Conservation (phyloP, 2,329 filamentous ascomycete genomes). For the Pseudogymnoascus sp. region DNA sequence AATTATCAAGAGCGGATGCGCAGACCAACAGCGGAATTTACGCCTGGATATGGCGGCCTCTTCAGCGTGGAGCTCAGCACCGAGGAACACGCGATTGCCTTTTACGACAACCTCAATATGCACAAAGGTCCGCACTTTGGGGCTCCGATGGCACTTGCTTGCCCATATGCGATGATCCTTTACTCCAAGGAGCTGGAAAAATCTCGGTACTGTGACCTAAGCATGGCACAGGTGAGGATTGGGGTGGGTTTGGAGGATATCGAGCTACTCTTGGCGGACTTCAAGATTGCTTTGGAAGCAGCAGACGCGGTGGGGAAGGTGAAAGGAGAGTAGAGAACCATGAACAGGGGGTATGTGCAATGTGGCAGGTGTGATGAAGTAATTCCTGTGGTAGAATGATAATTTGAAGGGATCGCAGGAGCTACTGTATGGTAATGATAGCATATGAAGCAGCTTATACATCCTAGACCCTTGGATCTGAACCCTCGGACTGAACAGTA, state of each 20-base stretch:
- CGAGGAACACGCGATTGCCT: slow-evolving; percentile 33
- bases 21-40: slow-evolving; percentile 34
- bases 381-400: neutral
- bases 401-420: neutral
- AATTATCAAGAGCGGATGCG: slow-evolving; percentile 25
- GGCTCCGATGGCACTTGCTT: slow-evolving; percentile 40
- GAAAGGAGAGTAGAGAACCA: neutral
- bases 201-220: slow-evolving; percentile 13
- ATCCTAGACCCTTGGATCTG: neutral
- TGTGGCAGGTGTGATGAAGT: neutral
- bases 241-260: slow-evolving; percentile 19
- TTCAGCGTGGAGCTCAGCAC: slow-evolving; percentile 41
- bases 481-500: neutral
- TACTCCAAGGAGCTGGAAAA: slow-evolving; percentile 18
- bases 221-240: slow-evolving; percentile 17
- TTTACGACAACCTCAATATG: slow-evolving; percentile 41
- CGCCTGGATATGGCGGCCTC: slow-evolving; percentile 47
- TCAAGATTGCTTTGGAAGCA: slow-evolving; percentile 16
- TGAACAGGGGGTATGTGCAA: neutral
- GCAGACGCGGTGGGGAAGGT: slow-evolving; percentile 10
- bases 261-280: slow-evolving; percentile 16
- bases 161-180: slow-evolving; percentile 34
- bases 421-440: neutral
- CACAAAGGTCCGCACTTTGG: slow-evolving; percentile 46
- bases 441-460: no score